Evolutionary conservation across 1,139 yeast species (phyloP), one percentile per base, ranked within the genome.

Genomic region (Yamadazyma conglobata): DNA sequence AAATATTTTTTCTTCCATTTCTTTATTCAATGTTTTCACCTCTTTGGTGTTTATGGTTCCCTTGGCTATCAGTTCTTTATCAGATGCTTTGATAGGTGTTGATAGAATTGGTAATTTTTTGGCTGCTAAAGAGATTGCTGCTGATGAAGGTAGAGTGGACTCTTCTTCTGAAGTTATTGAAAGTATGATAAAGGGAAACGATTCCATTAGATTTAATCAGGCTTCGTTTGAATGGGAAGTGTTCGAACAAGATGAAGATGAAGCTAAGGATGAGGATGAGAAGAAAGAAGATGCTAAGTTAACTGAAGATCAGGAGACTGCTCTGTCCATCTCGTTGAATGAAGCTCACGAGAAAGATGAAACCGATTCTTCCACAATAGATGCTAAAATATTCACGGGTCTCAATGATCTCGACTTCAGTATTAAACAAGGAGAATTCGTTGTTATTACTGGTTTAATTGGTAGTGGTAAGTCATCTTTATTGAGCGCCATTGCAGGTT

Each of bases 391-490:
- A 3, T 63, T 62, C 38, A 43, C 56, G 18, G 70, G 70, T 1
- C 50, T 64, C 22, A 37, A 56, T 7, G 50, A 73, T 32, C 50
- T 79, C 23, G 50, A 70, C 35, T 47, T 80, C 12, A 31, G 47
- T 1, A 57, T 79, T 27, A 48, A 56, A 26, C 63, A 65, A 35
- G 83, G 83, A 10, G 86, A 80, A 48, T 77, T 83, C 39, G 60
- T 81, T 7, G 79, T 79, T 31, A 64, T 82, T 10, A 79, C 86
- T 2, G 91, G 91, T 23, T 51, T 76, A 6, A 78, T 81, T 47
- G 91, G 91, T 3, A 66, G 85, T 0, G 91, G 93, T 28, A 82
- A 83, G 46, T 65, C 84, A 0, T 77, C 87, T 2, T 57, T 83
- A 25, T 59, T 44, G 18, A 40, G 35, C 27, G 84, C 85, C 0